A percentile compares a stretch with the other conserved stretches of the same genome.
These are phyloP conservation scores for Exophiala sp. DNA, from an alignment of 2,329 filamentous ascomycete genomes.

Conservation along the genomic window DNA sequence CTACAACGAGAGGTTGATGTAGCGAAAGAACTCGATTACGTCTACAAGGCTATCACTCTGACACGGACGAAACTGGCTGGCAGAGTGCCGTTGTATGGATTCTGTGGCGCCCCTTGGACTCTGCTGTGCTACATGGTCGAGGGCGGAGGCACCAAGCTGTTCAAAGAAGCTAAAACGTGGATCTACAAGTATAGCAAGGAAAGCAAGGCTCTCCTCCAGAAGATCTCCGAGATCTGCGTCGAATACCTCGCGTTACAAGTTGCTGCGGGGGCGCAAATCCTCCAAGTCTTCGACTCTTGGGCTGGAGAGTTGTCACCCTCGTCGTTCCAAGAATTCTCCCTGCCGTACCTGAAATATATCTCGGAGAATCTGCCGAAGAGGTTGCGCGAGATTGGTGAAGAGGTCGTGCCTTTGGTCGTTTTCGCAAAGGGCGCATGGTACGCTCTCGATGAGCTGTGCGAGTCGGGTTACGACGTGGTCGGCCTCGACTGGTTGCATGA, in stretches of 20 bases:
- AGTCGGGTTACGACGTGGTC: slow-evolving; percentile 87
- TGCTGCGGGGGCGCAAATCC: slow-evolving; percentile 83
- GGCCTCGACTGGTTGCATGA: slow-evolving; percentile 94
- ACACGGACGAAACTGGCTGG: slow-evolving; percentile 83
- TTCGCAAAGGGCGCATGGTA: slow-evolving; percentile 99
- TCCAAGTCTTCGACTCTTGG: slow-evolving; percentile 99
- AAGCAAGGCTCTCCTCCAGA: slow-evolving; percentile 73
- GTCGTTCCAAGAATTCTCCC: slow-evolving; percentile 75
- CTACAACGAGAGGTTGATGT: slow-evolving; percentile 77
- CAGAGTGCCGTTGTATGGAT: slow-evolving; percentile 86
- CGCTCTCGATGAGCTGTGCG: slow-evolving; percentile 77
- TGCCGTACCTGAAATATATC: slow-evolving; percentile 82
- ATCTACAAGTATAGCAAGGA: slow-evolving; percentile 81
- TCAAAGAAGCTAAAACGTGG: slow-evolving; percentile 93
- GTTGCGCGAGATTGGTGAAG: slow-evolving; percentile 66
- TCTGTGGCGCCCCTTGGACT: slow-evolving; percentile 96
- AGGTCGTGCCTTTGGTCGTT: slow-evolving; percentile 89
- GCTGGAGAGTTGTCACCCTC: slow-evolving; percentile 83
- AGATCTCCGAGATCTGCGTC: slow-evolving; percentile 90
- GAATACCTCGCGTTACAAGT: slow-evolving; percentile 92
- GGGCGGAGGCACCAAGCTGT: slow-evolving; percentile 91
- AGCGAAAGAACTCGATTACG: slow-evolving; percentile 77
- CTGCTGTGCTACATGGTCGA: slow-evolving; percentile 99
- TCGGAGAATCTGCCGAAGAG: slow-evolving; percentile 69
- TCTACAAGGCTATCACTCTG: slow-evolving; percentile 89